Evolutionary conservation across 2,329 filamentous ascomycete species (phyloP).

Genomic region (Fusarium pininemorale): DNA sequence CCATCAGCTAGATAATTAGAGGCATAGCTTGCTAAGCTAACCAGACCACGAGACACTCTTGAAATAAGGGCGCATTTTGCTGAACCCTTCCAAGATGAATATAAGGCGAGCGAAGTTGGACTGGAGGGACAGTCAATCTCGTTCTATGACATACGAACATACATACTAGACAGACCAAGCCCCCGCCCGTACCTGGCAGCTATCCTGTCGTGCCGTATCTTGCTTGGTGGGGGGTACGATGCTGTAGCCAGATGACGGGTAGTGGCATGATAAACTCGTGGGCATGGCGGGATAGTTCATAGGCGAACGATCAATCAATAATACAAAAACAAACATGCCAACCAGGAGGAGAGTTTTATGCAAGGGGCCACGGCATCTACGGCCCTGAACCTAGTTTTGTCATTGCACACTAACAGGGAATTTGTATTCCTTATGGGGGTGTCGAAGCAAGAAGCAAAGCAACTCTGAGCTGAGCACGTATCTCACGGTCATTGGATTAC

Average conservation of each 20-base stretch:
- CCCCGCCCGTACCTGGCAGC: conserved; percentile 9
- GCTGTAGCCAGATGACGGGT: background rate
- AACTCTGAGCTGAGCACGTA: background rate
- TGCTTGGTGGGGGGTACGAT: conserved; percentile 23
- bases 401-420: background rate
- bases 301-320: conserved; percentile 1
- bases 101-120: conserved; percentile 26
- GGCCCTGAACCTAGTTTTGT: conserved; percentile 13
- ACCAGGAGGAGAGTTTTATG: conserved; percentile 26
- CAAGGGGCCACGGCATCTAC: conserved; percentile 23
- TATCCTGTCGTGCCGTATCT: background rate
- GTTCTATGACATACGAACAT: background rate
- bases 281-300: conserved; percentile 19
- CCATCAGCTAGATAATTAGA: conserved; percentile 23
- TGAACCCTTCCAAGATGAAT: conserved; percentile 8
- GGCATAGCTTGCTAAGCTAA: conserved; percentile 21
- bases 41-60: conserved; percentile 37
- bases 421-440: background rate
- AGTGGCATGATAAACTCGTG: conserved; percentile 28
- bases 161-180: background rate
- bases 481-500: conserved; percentile 13
- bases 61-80: conserved; percentile 33
- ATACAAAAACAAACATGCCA: conserved; percentile 14
- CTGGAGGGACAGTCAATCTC: conserved; percentile 14
- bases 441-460: conserved; percentile 10